Percentiles rank a stretch among this genome's conserved stretches.
These are phyloP conservation scores for Inonotus obliquus DNA, from an alignment of 1,284 basidiomycete species.

Conservation along the genomic window DNA sequence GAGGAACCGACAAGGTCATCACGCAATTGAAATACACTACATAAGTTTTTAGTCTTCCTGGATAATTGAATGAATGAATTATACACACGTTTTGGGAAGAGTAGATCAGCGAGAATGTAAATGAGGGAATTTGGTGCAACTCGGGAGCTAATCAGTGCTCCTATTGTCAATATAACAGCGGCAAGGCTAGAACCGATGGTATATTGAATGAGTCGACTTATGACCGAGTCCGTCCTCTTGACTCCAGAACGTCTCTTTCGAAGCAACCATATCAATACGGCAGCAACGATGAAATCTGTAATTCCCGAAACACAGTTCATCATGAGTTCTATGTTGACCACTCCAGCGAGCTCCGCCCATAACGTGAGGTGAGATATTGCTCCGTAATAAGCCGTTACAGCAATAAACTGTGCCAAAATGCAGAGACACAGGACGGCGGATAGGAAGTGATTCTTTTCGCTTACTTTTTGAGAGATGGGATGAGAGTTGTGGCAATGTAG, in stretches of 20 bases:
- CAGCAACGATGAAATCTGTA: neutral
- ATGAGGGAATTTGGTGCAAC: neutral
- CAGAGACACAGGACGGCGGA: neutral
- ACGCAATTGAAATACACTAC: slow-evolving; percentile 1
- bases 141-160: neutral
- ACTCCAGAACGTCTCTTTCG: neutral
- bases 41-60: no score
- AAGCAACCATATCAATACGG: neutral
- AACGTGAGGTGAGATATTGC: neutral
- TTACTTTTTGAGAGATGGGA: neutral
- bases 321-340: neutral
- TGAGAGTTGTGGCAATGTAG: neutral
- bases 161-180: neutral
- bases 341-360: neutral
- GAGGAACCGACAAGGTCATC: neutral
- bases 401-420: neutral
- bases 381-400: neutral
- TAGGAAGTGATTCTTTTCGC: neutral
- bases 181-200: neutral
- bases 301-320: neutral
- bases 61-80: slow-evolving; percentile 14
- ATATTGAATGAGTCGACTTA: neutral
- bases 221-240: neutral
- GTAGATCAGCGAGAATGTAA: neutral
- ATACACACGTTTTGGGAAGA: neutral